Evolutionary conservation across 139 green algal species (phyloP).

Genomic region (Micractinium sp.): DNA sequence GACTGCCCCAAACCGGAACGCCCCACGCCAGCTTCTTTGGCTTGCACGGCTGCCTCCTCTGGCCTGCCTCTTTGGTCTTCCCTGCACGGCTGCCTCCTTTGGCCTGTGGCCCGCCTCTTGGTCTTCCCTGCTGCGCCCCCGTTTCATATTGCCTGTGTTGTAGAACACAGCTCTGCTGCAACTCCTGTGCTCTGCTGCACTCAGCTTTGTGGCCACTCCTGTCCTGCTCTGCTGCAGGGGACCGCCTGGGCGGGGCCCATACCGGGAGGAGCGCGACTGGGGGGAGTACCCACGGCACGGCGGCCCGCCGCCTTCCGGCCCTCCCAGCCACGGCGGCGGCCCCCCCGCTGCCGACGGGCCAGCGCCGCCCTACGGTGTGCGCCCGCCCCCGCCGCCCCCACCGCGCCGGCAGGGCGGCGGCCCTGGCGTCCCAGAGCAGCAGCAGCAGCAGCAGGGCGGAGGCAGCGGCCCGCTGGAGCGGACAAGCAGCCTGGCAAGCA

Average conservation of each 20-base stretch:
- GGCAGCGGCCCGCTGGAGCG: background rate
- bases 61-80: background rate
- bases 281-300: background rate
- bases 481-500: constrained; percentile 25
- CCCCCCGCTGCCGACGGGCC: background rate
- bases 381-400: background rate
- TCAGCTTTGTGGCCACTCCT: no score
- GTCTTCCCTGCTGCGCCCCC: no score
- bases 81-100: background rate
- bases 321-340: background rate
- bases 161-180: no score
- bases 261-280: background rate
- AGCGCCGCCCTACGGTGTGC: background rate
- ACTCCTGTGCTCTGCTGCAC: no score
- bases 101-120: no score
- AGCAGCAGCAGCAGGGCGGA: background rate
- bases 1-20: no score
- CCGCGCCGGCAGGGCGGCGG: background rate
- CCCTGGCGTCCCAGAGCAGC: background rate
- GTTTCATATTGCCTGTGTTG: no score
- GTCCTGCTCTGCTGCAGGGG: background rate
- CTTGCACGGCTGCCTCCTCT: background rate
- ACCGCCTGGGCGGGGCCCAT: background rate
- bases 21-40: background rate
- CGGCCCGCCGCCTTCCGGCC: background rate